Conservation (phyloP, 2,329 filamentous ascomycete genomes). For the Xylariaceae sp. region DNA sequence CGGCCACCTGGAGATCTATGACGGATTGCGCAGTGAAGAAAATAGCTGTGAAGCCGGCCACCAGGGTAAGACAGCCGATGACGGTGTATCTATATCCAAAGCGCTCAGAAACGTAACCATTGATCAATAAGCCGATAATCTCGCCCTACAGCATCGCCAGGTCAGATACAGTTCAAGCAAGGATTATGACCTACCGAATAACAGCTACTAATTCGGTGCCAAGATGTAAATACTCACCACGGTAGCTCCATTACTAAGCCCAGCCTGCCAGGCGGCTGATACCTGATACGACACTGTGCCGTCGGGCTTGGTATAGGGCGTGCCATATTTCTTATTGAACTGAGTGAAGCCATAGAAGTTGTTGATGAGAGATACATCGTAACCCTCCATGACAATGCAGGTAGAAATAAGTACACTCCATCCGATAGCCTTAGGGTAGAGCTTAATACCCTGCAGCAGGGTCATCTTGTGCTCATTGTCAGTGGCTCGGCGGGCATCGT, state of each 20-base stretch:
- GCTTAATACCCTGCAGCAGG: constrained; percentile 68
- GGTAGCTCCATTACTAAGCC: constrained; percentile 49
- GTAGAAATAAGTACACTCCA: constrained; percentile 88
- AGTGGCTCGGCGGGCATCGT: constrained; percentile 47
- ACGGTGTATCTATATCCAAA: constrained; percentile 65
- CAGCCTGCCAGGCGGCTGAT: constrained; percentile 59
- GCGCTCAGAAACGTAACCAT: constrained; percentile 62
- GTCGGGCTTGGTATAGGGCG: constrained; percentile 35
- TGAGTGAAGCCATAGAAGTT: constrained; percentile 67
- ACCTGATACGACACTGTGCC: constrained; percentile 47
- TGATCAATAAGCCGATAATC: constrained; percentile 63
- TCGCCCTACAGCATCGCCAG: constrained; percentile 48
- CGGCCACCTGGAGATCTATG: constrained; percentile 54
- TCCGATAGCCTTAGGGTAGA: constrained; percentile 81
- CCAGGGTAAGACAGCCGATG: constrained; percentile 50
- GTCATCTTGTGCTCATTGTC: constrained; percentile 67
- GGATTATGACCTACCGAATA: constrained; percentile 1
- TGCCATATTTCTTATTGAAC: constrained; percentile 57
- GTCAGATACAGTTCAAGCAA: too few species aligned
- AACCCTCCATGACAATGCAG: constrained; percentile 88
- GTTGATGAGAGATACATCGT: constrained; percentile 76
- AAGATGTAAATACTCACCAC: constrained; percentile 23
- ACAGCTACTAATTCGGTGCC: not conserved
- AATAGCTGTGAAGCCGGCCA: constrained; percentile 57
- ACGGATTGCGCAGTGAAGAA: constrained; percentile 63